Conservation (phyloP, 129 eudicot genomes). For the Sambucus nigra region DNA sequence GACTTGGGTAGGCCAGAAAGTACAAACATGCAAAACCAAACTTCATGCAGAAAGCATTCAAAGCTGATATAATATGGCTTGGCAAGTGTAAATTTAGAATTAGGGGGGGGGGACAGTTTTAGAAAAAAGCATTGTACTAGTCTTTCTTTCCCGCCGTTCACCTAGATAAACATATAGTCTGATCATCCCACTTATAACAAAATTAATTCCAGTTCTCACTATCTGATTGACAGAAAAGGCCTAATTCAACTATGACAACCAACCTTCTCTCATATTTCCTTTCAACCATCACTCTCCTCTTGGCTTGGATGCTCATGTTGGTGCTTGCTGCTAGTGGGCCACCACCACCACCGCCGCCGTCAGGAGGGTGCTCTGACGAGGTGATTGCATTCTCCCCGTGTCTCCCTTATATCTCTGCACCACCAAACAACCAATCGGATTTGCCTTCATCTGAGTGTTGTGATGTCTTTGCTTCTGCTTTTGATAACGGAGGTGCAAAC, state of each 20-base stretch:
- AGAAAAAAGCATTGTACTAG: too few relatives aligned
- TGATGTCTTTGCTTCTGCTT: conserved; percentile 14
- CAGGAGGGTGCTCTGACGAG: conserved; percentile 22
- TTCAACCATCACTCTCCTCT: conserved; percentile 7
- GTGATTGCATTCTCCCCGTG: conserved; percentile 34
- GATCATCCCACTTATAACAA: neutral
- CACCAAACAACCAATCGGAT: conserved; percentile 34
- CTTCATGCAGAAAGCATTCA: too few relatives aligned
- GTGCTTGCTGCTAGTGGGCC: neutral
- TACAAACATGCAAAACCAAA: too few relatives aligned
- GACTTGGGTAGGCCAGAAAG: too few relatives aligned
- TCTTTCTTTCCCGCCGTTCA: conserved; percentile 5
- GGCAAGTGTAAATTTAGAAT: too few relatives aligned
- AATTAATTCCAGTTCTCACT: neutral
- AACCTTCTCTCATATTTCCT: neutral
- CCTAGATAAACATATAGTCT: neutral
- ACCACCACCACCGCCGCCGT: conserved; percentile 2
- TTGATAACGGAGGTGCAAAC: conserved; percentile 14
- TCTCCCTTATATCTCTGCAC: conserved; percentile 31
- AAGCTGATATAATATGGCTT: too few relatives aligned
- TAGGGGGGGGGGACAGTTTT: too few relatives aligned
- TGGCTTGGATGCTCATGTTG: conserved; percentile 2
- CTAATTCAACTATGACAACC: conserved; percentile 1
- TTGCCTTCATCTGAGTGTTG: conserved; percentile 33
- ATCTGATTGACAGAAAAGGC: neutral